These are phyloP conservation scores for Colletotrichum costaricense DNA, from an alignment of 2,329 filamentous ascomycete genomes.

Conservation along the genomic window DNA sequence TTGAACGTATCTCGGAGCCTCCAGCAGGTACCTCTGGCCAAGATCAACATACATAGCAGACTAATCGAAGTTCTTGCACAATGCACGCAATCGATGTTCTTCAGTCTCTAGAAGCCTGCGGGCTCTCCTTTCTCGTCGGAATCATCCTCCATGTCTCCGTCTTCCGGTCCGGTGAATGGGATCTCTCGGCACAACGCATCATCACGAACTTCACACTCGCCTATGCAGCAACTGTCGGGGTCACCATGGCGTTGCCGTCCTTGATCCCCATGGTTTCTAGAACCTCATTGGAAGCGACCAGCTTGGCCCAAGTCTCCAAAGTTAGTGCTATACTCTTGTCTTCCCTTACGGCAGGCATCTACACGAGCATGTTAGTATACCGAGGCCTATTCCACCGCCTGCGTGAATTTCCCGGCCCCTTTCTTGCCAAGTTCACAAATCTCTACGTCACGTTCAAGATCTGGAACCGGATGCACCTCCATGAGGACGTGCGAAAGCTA, in stretches of 20 bases:
- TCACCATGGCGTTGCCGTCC: not conserved
- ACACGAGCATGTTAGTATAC: conserved; percentile 38
- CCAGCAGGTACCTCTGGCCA: too few species aligned
- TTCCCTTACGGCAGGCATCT: conserved; percentile 27
- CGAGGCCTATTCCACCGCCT: conserved; percentile 40
- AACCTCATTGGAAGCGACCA: not conserved
- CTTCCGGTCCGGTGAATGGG: conserved; percentile 42
- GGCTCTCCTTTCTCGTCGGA: conserved; percentile 21
- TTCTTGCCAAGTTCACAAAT: conserved; percentile 40
- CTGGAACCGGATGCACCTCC: conserved; percentile 39
- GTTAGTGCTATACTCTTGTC: not conserved
- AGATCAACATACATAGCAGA: not conserved
- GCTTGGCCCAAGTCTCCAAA: not conserved
- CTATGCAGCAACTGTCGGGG: not conserved
- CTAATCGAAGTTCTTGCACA: too few species aligned
- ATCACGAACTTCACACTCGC: not conserved
- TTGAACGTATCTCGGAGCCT: too few species aligned
- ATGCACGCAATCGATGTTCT: not conserved
- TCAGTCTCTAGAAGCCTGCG: not conserved
- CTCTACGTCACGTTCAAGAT: conserved; percentile 36
- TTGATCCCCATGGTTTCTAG: not conserved
- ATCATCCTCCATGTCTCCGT: conserved; percentile 32
- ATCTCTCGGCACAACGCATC: conserved; percentile 34
- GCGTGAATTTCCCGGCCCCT: conserved; percentile 42
- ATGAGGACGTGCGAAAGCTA: conserved; percentile 40